Conservation (phyloP, 1,284 basidiomycete species). For the Termitomyces sp. region DNA sequence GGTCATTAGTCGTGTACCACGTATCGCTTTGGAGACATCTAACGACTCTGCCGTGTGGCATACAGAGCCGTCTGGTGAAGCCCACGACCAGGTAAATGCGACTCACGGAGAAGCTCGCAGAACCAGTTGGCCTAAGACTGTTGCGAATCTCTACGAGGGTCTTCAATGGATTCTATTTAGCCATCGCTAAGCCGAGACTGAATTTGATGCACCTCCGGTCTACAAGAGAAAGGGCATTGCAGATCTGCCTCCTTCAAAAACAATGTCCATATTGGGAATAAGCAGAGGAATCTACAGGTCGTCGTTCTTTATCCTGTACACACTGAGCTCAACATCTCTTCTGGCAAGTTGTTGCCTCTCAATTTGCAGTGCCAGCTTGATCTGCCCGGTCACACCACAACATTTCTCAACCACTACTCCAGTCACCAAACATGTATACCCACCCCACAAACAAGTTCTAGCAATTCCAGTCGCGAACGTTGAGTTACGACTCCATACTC, state of each 20-base stretch:
- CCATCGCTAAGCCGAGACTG: constrained; percentile 24
- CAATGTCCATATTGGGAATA: no score
- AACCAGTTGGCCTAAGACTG: background rate
- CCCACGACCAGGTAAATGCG: background rate
- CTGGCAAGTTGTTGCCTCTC: no score
- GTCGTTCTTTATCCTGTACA: no score
- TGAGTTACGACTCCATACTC: no score
- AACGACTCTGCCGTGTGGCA: background rate
- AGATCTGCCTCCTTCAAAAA: background rate
- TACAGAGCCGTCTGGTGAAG: constrained; percentile 9
- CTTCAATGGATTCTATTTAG: constrained; percentile 37
- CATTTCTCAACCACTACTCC: no score
- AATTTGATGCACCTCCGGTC: background rate
- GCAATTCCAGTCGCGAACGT: no score
- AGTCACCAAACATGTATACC: no score
- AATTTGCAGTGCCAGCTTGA: no score
- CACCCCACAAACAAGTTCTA: no score
- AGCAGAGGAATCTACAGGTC: no score
- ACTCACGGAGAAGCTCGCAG: background rate
- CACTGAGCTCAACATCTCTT: no score
- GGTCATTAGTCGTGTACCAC: constrained; percentile 30
- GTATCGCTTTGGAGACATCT: constrained; percentile 5
- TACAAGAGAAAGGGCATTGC: background rate
- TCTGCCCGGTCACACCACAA: no score
- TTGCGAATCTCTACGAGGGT: constrained; percentile 29